phyloP scores from a whole-genome alignment of 164 flowering plant species.

The Akebia trifoliata region DNA sequence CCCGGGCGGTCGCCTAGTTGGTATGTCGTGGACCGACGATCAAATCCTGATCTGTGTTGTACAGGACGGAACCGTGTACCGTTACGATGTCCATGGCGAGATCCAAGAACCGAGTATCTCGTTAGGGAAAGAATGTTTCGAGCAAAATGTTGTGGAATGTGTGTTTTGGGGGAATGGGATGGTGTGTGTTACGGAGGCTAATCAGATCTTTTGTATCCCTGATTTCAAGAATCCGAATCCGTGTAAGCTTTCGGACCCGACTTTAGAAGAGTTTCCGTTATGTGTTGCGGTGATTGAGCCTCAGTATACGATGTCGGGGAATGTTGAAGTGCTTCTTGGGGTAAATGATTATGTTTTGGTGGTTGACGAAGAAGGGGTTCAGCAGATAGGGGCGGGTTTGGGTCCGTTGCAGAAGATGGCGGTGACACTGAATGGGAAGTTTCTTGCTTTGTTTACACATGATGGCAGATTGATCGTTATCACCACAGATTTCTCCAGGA shows the following conservation, averaged over 20 bases:
- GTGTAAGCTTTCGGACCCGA: constrained; percentile 58
- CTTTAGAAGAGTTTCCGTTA: constrained; percentile 53
- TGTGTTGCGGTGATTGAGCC: constrained; percentile 92
- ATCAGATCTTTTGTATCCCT: constrained; percentile 54
- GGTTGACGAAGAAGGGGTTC: constrained; percentile 68
- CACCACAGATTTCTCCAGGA: constrained; percentile 44
- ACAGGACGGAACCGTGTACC: constrained; percentile 79
- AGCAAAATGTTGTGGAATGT: constrained; percentile 80
- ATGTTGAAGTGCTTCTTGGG: constrained; percentile 81
- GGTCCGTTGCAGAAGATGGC: constrained; percentile 87
- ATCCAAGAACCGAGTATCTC: constrained; percentile 48
- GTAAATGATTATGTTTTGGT: constrained; percentile 51
- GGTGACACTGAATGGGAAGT: constrained; percentile 69
- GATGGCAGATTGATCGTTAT: constrained; percentile 77
- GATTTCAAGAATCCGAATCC: constrained; percentile 66
- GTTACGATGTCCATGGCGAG: constrained; percentile 65
- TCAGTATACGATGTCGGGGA: constrained; percentile 80
- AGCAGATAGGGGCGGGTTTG: constrained; percentile 47
- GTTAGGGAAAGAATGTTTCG: constrained; percentile 72
- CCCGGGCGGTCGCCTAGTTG: constrained; percentile 80
- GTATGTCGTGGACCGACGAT: constrained; percentile 88
- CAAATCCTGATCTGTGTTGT: constrained; percentile 68
- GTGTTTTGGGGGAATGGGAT: constrained; percentile 92
- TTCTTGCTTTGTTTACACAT: constrained; percentile 73
- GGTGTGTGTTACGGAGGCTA: constrained; percentile 70